These are phyloP conservation scores for Solanum hybrid DNA, from an alignment of 305 asterid genomes.

Conservation along the genomic window DNA sequence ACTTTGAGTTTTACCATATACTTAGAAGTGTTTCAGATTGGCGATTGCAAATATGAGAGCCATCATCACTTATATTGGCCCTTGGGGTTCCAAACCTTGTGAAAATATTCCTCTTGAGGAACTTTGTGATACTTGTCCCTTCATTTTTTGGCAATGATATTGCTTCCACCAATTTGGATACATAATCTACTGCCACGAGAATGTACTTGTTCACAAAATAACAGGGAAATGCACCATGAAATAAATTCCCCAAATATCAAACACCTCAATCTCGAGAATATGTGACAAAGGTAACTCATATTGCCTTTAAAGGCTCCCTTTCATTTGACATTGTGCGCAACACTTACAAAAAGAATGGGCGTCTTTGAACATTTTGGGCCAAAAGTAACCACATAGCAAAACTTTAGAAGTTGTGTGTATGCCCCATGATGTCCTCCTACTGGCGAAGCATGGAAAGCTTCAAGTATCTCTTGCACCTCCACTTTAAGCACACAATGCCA, in stretches of 20 bases:
- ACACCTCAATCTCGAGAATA: neutral
- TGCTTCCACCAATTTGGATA: neutral
- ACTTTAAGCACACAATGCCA: neutral
- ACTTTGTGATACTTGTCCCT: neutral
- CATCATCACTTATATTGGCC: neutral
- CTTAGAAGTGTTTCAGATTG: neutral
- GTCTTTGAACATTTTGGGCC: neutral
- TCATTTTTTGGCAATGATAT: neutral
- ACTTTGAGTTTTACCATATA: neutral
- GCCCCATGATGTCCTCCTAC: neutral
- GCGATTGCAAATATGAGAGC: neutral
- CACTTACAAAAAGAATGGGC: neutral
- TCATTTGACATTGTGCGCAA: neutral
- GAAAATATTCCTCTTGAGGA: neutral
- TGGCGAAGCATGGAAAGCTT: neutral
- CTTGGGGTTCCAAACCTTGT: neutral
- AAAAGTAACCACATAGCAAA: neutral
- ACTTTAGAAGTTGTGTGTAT: neutral
- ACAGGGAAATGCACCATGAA: neutral
- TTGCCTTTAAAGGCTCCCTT: neutral
- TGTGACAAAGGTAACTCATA: neutral
- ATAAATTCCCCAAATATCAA: neutral
- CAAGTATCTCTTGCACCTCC: neutral
- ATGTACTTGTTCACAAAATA: neutral
- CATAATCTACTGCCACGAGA: neutral